These are phyloP conservation scores for Colletotrichum acutatum DNA, from an alignment of 2,329 filamentous ascomycete genomes.

Conservation along the genomic window DNA sequence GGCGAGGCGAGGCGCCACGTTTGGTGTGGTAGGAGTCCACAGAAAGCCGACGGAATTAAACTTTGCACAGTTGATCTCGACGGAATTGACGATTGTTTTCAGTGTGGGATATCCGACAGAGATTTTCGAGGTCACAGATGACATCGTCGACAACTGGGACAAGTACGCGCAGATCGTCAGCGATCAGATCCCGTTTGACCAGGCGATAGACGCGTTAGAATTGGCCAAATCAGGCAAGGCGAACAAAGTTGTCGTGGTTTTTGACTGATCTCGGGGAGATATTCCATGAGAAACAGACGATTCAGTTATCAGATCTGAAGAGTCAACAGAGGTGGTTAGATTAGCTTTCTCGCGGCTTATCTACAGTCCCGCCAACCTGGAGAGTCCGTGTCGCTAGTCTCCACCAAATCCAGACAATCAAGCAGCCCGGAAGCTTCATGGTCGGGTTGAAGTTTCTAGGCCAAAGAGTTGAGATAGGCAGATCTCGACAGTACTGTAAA, in stretches of 20 bases:
- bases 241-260: constrained; percentile 21
- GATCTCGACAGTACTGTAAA: neutral
- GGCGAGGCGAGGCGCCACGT: constrained; percentile 2
- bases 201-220: constrained; percentile 4
- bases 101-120: constrained; percentile 19
- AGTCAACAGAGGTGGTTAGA: too few species aligned
- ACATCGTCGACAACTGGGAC: constrained; percentile 19
- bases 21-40: constrained; percentile 9
- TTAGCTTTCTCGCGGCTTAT: too few species aligned
- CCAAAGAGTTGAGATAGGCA: neutral
- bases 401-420: too few species aligned
- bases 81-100: constrained; percentile 15
- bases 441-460: neutral
- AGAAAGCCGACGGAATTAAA: constrained; percentile 11
- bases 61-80: constrained; percentile 1
- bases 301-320: too few species aligned
- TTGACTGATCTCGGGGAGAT: neutral
- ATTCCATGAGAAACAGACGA: neutral
- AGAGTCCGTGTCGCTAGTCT: too few species aligned
- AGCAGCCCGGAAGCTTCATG: neutral
- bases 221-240: constrained; percentile 17
- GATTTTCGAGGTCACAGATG: constrained; percentile 23
- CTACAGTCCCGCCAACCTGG: too few species aligned
- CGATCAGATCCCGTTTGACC: constrained; percentile 12
- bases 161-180: constrained; percentile 18